Evolutionary conservation across 768 basidiomycete species (phyloP), one percentile per base, ranked within the genome.

Genomic region (Boletus vinaceobasis): DNA sequence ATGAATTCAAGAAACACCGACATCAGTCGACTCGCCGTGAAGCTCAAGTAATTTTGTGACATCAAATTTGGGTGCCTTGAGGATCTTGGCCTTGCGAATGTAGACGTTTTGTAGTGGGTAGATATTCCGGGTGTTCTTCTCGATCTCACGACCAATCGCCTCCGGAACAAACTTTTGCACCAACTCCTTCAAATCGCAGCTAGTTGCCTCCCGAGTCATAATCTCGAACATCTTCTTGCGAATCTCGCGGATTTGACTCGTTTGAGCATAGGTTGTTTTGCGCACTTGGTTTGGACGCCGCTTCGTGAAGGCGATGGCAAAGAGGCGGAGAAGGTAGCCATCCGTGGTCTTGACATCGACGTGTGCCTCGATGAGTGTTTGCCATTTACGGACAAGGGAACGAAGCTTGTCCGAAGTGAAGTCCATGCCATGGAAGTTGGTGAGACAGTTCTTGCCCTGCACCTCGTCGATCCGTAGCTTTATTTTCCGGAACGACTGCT

Each of bases 401-500:
- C 97, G 94, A 62, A 98, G 88, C 78, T 98, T 98, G 86, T 99
- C 97, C 55, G 96, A 97, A 59, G 97, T 98, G 80, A 99, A 98
- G 79, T 96, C 93, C 96, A 99, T 98, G 73, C 97, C 97, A 76
- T 96, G 90, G 91, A 99, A 99, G 77, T 95, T 96, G 74, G 97
- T 98, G 52, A 98, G 83, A 82, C 94, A 97, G 82, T 93, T 97
- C 82, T 95, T 96, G 79, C 97, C 97, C 78, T 97, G 89, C 56
- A 93, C 81, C 69, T 94, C 92, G 72, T 98, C 95, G 69, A 98
- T 83, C 70, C 94, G 91, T 74, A 99, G 86, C 80, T 95, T 94
- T 74, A 99, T 95, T 85, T 99, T 98, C 72, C 97, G 87, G 92
- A 95, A 99, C 53, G 93, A 86, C 71, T 98, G 94, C 72, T 99